A percentile compares a stretch with the other conserved stretches of the same genome.
Evolutionary conservation across 768 basidiomycete species (phyloP).

Genomic region (Postia placenta): DNA sequence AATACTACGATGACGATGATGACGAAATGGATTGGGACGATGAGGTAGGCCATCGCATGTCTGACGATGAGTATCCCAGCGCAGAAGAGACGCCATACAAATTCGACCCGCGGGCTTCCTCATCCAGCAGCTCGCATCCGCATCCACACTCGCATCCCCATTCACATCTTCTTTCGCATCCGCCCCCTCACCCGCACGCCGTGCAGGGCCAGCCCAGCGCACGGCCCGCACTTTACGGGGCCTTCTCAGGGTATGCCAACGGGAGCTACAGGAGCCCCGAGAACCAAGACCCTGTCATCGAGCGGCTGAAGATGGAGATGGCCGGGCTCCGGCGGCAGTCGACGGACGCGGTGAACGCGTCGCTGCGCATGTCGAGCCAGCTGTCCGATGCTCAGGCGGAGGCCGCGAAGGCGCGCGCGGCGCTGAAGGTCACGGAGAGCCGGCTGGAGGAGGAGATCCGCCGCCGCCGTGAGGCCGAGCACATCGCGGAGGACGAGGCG

Average conservation of each 20-base stretch:
- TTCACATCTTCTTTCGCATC: background rate
- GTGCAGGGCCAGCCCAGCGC: constrained; percentile 5
- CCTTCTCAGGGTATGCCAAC: constrained; percentile 16
- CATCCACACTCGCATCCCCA: background rate
- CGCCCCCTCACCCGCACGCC: background rate
- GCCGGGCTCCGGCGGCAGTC: constrained; percentile 58
- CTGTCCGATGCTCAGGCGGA: constrained; percentile 63
- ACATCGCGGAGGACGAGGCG: constrained; percentile 41
- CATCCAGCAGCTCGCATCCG: constrained; percentile 4
- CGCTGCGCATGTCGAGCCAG: constrained; percentile 62
- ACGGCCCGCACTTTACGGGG: constrained; percentile 20
- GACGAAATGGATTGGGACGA: constrained; percentile 33
- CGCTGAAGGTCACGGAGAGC: constrained; percentile 48
- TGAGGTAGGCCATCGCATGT: constrained; percentile 15
- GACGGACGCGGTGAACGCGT: constrained; percentile 60
- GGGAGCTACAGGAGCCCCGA: background rate
- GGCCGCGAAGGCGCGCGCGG: constrained; percentile 45
- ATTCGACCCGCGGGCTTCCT: constrained; percentile 28
- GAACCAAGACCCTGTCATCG: constrained; percentile 39
- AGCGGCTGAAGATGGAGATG: constrained; percentile 63
- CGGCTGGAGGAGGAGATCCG: constrained; percentile 55
- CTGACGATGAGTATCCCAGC: constrained; percentile 51
- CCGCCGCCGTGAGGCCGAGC: constrained; percentile 55
- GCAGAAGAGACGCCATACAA: constrained; percentile 49
- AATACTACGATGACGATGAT: constrained; percentile 31